Conservation (phyloP, 345 rosid genomes). For the Eucalyptus pauciflora region DNA sequence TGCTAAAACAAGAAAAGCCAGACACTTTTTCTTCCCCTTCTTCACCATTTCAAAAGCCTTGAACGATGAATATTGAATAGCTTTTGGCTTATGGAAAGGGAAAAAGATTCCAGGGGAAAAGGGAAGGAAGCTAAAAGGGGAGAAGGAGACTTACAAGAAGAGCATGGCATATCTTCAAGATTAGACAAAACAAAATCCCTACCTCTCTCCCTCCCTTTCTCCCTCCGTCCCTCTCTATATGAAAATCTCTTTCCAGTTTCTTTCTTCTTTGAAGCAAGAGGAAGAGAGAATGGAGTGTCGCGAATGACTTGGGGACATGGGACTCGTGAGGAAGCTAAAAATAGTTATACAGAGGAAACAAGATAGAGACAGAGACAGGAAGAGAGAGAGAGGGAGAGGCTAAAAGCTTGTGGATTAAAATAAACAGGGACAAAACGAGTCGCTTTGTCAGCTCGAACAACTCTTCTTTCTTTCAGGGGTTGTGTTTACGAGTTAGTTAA, state of each 20-base stretch:
- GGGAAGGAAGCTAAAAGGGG: background rate
- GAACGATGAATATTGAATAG: background rate
- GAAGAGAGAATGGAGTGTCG: background rate
- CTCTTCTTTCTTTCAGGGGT: background rate
- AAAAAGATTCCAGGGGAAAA: background rate
- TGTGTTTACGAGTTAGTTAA: background rate
- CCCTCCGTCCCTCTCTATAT: background rate
- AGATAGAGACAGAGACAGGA: background rate
- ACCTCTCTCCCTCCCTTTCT: too few species aligned
- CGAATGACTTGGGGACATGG: background rate
- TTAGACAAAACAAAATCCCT: constrained; percentile 6
- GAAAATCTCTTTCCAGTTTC: background rate
- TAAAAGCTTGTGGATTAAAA: background rate
- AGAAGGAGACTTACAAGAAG: constrained; percentile 55
- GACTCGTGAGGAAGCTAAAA: background rate
- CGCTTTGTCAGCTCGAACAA: background rate
- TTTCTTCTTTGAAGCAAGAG: background rate
- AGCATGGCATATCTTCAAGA: constrained; percentile 47
- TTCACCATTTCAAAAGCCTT: background rate
- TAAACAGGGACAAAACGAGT: background rate
- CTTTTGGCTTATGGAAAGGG: background rate
- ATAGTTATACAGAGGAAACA: background rate
- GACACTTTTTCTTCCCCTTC: background rate
- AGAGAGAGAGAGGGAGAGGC: background rate
- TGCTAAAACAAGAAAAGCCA: background rate